Percentiles rank a stretch among this genome's conserved stretches.
These are phyloP conservation scores for Raphanus sativus DNA, from an alignment of 345 rosid species.

Conservation along the genomic window DNA sequence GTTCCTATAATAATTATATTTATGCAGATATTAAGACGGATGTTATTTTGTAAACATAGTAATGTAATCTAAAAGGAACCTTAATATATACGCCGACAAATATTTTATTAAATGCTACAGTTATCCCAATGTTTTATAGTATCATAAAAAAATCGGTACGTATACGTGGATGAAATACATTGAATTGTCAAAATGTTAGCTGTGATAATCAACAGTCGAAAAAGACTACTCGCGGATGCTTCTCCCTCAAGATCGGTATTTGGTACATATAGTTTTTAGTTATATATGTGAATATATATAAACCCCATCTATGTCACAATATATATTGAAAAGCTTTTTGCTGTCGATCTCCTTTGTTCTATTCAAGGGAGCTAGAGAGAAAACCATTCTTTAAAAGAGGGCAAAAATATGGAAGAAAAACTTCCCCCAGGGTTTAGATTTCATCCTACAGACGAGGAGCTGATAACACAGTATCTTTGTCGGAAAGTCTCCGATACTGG, in stretches of 20 bases:
- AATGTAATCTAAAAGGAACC: slow-evolving; percentile 48
- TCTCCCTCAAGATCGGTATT: slow-evolving; percentile 52
- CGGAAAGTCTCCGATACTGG: slow-evolving; percentile 60
- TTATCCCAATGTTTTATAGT: slow-evolving; percentile 1
- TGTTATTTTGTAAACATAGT: slow-evolving; percentile 25
- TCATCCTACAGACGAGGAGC: slow-evolving; percentile 98
- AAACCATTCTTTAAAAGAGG: not conserved
- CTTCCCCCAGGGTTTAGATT: slow-evolving; percentile 99
- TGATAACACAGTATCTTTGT: slow-evolving; percentile 73
- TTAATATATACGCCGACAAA: slow-evolving; percentile 46
- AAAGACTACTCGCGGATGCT: slow-evolving; percentile 43
- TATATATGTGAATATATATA: slow-evolving; percentile 25
- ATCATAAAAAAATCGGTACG: not conserved
- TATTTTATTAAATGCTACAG: slow-evolving; percentile 23
- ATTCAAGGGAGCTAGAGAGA: slow-evolving; percentile 13
- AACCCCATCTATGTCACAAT: slow-evolving; percentile 36
- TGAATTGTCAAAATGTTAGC: slow-evolving; percentile 84
- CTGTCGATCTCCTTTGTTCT: slow-evolving; percentile 27
- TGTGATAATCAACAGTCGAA: slow-evolving; percentile 56
- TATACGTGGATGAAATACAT: slow-evolving; percentile 7
- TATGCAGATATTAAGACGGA: slow-evolving; percentile 35
- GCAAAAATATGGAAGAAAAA: slow-evolving; percentile 59
- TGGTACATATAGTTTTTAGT: slow-evolving; percentile 26
- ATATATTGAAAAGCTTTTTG: slow-evolving; percentile 29
- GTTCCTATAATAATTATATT: slow-evolving; percentile 26